Base-by-base conservation (phyloP, 75 land plant genomes). In the Adiantum capillusveneris region DNA sequence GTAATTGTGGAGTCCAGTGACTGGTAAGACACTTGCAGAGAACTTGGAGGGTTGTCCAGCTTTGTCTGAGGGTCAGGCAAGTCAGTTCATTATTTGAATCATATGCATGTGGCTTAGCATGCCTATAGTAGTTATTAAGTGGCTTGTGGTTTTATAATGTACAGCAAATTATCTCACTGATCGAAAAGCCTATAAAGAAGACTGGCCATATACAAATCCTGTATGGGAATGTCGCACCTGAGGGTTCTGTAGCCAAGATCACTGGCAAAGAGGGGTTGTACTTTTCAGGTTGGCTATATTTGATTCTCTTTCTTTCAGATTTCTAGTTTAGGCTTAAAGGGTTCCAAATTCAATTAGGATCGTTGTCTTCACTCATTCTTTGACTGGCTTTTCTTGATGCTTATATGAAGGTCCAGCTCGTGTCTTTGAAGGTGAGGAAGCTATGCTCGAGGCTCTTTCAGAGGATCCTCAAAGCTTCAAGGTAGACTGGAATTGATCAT, bases 241-340 rank as follows among this genome's bases (percentile, higher is more conserved):
- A 87, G 53, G 97, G 99, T 24, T 90, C 96, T 54, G 99, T 95
- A 7, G 99, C 99, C 9, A 95, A 95, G 60, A 95, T 95, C 44
- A 95, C 99, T 44, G 99, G 99, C 52, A 95, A 95, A 62, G 99
- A 95, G 61, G 99, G 99, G 13, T 53, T 94, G 34, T 86, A 79
- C 51, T 94, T 94, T 63, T 79, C 87, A 45, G 98, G 98, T 81
- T 24, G 37, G n/a, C n/a, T n/a, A n/a, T 34, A 34, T 34, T 34
- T 9, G 9, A 34, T 34, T 9, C 37, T 5, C 7, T 9, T 34
- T 34, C 37, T 9, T 5, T 34, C 37, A 34, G 3, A 5, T 34
- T 34, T 34, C 37, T 9, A 34, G 3, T 34, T 34, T 34, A 5
- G 9, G 3, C 7, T 5, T 34, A 9, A 5, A 34, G 9, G 37